Evolutionary conservation across 768 basidiomycete genomes (phyloP), one percentile per base, ranked within the genome.

Genomic region (Lentinula sp.): DNA sequence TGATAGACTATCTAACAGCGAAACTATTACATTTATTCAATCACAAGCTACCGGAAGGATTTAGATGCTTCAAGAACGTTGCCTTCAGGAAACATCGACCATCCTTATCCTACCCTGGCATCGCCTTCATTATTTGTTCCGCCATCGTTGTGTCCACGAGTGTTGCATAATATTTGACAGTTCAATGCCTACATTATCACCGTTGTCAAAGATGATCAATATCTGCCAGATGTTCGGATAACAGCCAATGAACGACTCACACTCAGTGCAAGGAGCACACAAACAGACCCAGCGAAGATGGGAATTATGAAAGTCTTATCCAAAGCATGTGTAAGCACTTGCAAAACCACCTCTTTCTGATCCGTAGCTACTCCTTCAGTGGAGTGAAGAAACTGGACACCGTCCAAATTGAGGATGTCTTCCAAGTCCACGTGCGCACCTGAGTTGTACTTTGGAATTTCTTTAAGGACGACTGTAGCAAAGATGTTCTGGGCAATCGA

Each of bases 401-500:
- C 57, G 18, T 42, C 57, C 33, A 46, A 18, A 8, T 20, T 59
- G 18, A 59, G 5, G n/a, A 59, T 37, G 4, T 48, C 43, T 16
- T 13, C 37, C 1, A n/a, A n/a, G 35, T 59, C 33, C 32, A 59
- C 33, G 9, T 43, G 16, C 6, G 41, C 49, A 8, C n/a, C 20
- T 23, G 43, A 28, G 28, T 2, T 46, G 16, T 45, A 45, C 35
- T 45, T 32, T 2, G 57, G 57, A 23, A 59, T 16, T 18, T 59
- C 23, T 13, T 15, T 13, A 6, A 45, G 6, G 35, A 59, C 12
- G 20, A 16, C 35, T 8, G 41, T 59, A 16, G 32, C 50, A 63
- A 68, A 66, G 3, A 69, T 62, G 18, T 65, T 69, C 42, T 68
- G 63, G 2, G 62, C 62, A 41, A 66, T 61, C 16, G 67, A 65